Percentiles rank a stretch among this genome's conserved stretches.
phyloP scores from a whole-genome alignment of 495 filamentous ascomycete species.

The Penicillium psychrofluorescens region DNA sequence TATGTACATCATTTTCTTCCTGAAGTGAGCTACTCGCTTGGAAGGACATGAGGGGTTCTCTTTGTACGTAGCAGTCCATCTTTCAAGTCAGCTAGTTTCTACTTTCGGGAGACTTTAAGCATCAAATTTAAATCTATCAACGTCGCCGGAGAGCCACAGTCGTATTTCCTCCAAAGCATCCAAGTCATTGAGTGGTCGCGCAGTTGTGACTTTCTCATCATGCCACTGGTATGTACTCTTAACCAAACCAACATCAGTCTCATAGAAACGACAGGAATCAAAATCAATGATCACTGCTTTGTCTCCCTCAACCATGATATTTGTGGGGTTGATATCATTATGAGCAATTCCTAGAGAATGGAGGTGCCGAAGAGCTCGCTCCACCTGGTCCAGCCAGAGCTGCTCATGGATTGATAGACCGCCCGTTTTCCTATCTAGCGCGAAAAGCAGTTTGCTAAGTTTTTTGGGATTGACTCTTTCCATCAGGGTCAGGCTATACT shows the following conservation, averaged over 20 bases:
- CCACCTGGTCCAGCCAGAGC: conserved; percentile 7
- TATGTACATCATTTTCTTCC: no score
- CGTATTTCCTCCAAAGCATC: conserved; percentile 6
- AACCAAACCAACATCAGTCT: not conserved
- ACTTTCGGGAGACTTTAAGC: not conserved
- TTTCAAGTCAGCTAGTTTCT: no score
- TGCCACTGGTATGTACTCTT: conserved; percentile 1
- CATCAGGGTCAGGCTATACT: conserved; percentile 20
- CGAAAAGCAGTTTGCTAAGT: conserved; percentile 9
- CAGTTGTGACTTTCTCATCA: not conserved
- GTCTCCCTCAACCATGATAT: conserved; percentile 21
- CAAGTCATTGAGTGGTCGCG: conserved; percentile 2
- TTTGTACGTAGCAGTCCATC: no score
- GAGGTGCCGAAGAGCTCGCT: conserved; percentile 25
- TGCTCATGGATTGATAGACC: not conserved
- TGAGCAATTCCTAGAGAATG: conserved; percentile 20
- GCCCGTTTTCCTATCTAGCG: not conserved
- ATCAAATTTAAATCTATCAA: conserved; percentile 1
- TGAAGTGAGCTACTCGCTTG: no score
- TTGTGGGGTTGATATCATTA: conserved; percentile 23
- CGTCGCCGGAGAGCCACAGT: conserved; percentile 3
- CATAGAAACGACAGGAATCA: conserved; percentile 20
- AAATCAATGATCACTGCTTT: conserved; percentile 29
- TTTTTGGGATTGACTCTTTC: conserved; percentile 12
- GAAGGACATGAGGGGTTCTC: no score